Evolutionary conservation across 257 asterid genomes (phyloP).

Genomic region (Thymus quinquecostatus): DNA sequence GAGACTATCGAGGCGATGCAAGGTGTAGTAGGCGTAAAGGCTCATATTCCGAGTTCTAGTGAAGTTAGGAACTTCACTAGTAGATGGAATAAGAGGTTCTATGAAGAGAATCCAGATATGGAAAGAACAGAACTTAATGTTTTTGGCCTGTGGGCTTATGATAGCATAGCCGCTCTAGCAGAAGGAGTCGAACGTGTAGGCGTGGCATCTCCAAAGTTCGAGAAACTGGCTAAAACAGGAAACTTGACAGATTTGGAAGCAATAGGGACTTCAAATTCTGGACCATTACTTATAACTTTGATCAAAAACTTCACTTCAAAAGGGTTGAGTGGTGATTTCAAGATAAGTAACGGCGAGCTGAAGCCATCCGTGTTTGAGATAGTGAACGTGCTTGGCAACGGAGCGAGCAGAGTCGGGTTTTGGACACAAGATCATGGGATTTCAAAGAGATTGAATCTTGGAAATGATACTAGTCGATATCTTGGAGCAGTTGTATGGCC

Average conservation of each 20-base stretch:
- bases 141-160: constrained; percentile 63
- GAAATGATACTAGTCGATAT: neutral
- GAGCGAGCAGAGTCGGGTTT: constrained; percentile 2
- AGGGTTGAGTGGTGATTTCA: constrained; percentile 55
- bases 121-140: constrained; percentile 40
- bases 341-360: constrained; percentile 38
- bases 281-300: constrained; percentile 32
- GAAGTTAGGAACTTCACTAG: constrained; percentile 28
- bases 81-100: constrained; percentile 50
- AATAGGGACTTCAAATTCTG: constrained; percentile 39
- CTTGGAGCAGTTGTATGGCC: constrained; percentile 39
- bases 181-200: constrained; percentile 39
- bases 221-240: constrained; percentile 2
- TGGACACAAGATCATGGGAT: neutral
- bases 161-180: constrained; percentile 44
- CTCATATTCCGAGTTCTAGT: constrained; percentile 39
- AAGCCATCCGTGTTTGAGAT: constrained; percentile 43
- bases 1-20: constrained; percentile 53
- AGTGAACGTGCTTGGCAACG: constrained; percentile 32
- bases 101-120: constrained; percentile 41
- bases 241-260: constrained; percentile 40
- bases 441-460: neutral
- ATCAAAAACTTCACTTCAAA: constrained; percentile 30
- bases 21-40: constrained; percentile 58
- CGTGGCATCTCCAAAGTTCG: constrained; percentile 16